Evolutionary conservation across 179 eudicot genomes (phyloP).

Genomic region (Nepenthes alata): DNA sequence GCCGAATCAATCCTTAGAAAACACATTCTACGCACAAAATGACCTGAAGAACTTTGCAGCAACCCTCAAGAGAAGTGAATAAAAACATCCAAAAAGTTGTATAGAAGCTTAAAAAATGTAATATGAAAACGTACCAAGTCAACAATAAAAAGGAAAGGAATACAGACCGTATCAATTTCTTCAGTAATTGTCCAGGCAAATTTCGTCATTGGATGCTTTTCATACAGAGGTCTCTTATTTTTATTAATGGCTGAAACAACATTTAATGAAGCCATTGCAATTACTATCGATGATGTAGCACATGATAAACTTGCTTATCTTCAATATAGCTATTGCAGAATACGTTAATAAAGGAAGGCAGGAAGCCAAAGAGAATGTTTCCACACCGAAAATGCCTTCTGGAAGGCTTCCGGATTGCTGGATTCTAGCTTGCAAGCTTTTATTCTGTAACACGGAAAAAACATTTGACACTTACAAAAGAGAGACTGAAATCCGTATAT

Average conservation of each 20-base stretch:
- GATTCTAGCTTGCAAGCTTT: slow-evolving; percentile 49
- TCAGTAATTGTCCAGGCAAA: slow-evolving; percentile 88
- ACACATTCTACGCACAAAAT: too few relatives aligned
- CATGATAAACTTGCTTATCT: background rate
- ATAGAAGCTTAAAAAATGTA: background rate
- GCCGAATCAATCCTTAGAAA: too few relatives aligned
- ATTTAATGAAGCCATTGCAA: background rate
- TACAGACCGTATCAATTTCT: slow-evolving; percentile 70
- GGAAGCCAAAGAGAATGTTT: slow-evolving; percentile 9
- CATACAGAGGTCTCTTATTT: slow-evolving; percentile 72
- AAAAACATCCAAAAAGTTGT: background rate
- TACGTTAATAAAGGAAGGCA: background rate
- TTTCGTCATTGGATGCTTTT: slow-evolving; percentile 89
- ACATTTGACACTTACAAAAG: background rate
- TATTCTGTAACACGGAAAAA: slow-evolving; percentile 38
- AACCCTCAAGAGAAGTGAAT: too few relatives aligned
- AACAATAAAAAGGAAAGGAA: background rate
- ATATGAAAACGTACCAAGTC: background rate
- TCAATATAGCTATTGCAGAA: too few relatives aligned
- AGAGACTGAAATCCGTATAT: background rate
- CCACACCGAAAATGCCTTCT: slow-evolving; percentile 52
- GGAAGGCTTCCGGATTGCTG: slow-evolving; percentile 58
- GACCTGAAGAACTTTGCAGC: too few relatives aligned
- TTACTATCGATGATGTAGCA: slow-evolving; percentile 2
- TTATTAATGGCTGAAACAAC: slow-evolving; percentile 53